A percentile compares a stretch with the other conserved stretches of the same genome.
Conservation (phyloP, 108 stramenopile genomes). For the Schizochytrium sp. region DNA sequence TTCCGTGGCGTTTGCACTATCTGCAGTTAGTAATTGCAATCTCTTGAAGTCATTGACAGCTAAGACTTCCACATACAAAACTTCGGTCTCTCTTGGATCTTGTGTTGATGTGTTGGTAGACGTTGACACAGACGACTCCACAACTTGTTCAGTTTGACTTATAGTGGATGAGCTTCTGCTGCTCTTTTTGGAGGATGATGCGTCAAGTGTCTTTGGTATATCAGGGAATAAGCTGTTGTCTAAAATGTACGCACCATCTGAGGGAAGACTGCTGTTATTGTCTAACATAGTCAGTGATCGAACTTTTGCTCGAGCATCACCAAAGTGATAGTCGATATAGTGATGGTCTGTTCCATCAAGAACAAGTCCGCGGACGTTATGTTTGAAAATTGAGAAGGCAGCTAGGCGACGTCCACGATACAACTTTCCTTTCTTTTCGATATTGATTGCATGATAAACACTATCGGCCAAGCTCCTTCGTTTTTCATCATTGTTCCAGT, state of each 20-base stretch:
- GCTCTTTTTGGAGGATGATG: too few species aligned
- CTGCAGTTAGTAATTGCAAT: not conserved
- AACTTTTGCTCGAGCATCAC: not conserved
- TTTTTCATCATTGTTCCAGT: not conserved
- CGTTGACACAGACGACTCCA: too few species aligned
- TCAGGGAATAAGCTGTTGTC: too few species aligned
- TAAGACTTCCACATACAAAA: not conserved
- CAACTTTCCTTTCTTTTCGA: not conserved
- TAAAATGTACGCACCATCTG: not conserved
- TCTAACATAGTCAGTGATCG: not conserved
- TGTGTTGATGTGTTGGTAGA: too few species aligned
- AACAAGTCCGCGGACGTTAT: not conserved
- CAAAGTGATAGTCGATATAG: not conserved
- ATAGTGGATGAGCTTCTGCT: too few species aligned
- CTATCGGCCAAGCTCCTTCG: not conserved
- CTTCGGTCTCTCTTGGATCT: too few species aligned
- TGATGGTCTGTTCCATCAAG: not conserved
- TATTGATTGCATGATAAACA: not conserved
- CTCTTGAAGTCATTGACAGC: not conserved
- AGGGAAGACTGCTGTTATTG: not conserved
- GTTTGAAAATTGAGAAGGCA: not conserved
- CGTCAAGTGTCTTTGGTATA: too few species aligned
- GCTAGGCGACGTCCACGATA: not conserved
- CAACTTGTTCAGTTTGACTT: too few species aligned
- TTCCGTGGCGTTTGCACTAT: not conserved